phyloP scores from a whole-genome alignment of 2,329 filamentous ascomycete species.

The Parastagonospora nodorum region DNA sequence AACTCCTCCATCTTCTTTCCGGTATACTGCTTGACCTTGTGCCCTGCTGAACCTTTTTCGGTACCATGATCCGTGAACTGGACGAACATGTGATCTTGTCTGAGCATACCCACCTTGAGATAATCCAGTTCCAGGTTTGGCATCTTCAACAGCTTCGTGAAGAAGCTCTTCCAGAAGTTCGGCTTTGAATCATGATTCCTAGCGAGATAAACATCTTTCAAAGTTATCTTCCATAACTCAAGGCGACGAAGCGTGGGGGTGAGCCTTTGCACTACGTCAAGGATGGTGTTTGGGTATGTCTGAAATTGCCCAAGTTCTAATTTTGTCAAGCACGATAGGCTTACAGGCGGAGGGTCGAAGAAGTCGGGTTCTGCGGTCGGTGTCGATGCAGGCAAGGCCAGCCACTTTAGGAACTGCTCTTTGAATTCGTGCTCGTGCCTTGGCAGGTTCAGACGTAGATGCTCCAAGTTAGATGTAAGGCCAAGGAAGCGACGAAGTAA shows the following conservation, averaged over 20 bases:
- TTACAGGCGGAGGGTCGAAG: constrained; percentile 14
- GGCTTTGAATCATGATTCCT: constrained; percentile 9
- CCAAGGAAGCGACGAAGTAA: constrained; percentile 48
- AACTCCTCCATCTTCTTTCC: constrained; percentile 21
- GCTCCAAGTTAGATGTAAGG: constrained; percentile 51
- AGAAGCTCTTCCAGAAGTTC: constrained; percentile 26
- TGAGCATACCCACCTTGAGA: constrained; percentile 23
- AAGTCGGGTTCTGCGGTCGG: background rate
- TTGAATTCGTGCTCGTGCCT: constrained; percentile 19
- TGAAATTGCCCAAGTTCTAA: constrained; percentile 32
- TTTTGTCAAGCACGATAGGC: constrained; percentile 16
- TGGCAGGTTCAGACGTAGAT: constrained; percentile 60
- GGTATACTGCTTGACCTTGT: constrained; percentile 12
- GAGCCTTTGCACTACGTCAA: constrained; percentile 45
- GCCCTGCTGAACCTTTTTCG: background rate
- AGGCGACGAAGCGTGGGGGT: constrained; percentile 52
- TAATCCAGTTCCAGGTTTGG: constrained; percentile 15
- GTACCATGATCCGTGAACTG: constrained; percentile 13
- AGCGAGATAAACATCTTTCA: constrained; percentile 9
- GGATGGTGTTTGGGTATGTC: constrained; percentile 8
- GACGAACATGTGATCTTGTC: constrained; percentile 15
- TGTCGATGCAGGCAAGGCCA: constrained; percentile 34
- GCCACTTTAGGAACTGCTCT: constrained; percentile 41
- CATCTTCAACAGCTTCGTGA: constrained; percentile 13
- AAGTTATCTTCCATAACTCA: constrained; percentile 53